phyloP scores from a whole-genome alignment of 352 stramenopile species.

The Plasmopara viticola region DNA sequence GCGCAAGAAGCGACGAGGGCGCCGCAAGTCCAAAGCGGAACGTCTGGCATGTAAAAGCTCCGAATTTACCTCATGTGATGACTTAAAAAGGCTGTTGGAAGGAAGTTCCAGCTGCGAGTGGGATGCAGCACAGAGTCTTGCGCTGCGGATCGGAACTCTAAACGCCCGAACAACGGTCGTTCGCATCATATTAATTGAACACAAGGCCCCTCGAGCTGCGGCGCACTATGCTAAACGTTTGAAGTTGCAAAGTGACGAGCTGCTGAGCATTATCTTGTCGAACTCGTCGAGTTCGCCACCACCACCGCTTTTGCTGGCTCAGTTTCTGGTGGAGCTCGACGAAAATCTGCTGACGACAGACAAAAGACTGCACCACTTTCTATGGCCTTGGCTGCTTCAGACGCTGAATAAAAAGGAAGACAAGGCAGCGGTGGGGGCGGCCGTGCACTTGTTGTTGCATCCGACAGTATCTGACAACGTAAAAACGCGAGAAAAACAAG shows the following conservation, averaged over 20 bases:
- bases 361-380: constrained; percentile 34
- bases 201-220: constrained; percentile 37
- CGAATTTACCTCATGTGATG: constrained; percentile 4
- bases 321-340: constrained; percentile 53
- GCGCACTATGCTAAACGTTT: constrained; percentile 68
- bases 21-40: constrained; percentile 47
- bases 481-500: constrained; percentile 23
- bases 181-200: constrained; percentile 29
- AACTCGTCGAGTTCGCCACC: constrained; percentile 13
- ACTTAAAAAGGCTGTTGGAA: constrained; percentile 21
- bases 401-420: constrained; percentile 13
- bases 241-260: constrained; percentile 21
- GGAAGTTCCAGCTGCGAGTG: constrained; percentile 40
- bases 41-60: constrained; percentile 24
- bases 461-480: constrained; percentile 9
- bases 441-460: constrained; percentile 36
- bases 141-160: constrained; percentile 28
- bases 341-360: constrained; percentile 25
- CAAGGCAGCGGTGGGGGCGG: constrained; percentile 21
- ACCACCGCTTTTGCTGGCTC: constrained; percentile 29
- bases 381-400: constrained; percentile 53
- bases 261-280: constrained; percentile 18
- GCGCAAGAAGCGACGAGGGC: constrained; percentile 30
- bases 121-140: constrained; percentile 54
- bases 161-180: constrained; percentile 40